Conservation (phyloP, 208 protist genomes). For the Trypanosoma boissoni region DNA sequence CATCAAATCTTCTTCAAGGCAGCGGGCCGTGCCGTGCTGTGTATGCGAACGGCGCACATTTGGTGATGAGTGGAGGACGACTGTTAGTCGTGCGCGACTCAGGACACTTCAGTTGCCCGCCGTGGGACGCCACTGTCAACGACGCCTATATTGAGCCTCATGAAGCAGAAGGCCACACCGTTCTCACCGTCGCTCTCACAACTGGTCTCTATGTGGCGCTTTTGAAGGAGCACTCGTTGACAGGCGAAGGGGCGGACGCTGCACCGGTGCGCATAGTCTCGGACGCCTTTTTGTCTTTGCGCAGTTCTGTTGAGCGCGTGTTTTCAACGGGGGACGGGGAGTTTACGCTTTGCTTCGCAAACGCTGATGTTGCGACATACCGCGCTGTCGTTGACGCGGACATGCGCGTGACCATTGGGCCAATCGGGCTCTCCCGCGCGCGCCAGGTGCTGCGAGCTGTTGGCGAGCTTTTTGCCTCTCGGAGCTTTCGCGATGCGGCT, state of each 20-base stretch:
- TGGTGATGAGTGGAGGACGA: conserved; percentile 25
- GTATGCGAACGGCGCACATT: conserved; percentile 23
- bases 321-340: conserved; percentile 25
- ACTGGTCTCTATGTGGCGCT: conserved; percentile 47
- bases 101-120: conserved; percentile 52
- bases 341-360: conserved; percentile 47
- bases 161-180: conserved; percentile 5
- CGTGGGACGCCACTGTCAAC: conserved; percentile 40
- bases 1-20: conserved; percentile 24
- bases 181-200: conserved; percentile 54
- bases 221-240: conserved; percentile 19
- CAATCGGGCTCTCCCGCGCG: conserved; percentile 1
- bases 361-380: conserved; percentile 53
- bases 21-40: conserved; percentile 2
- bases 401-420: conserved; percentile 20
- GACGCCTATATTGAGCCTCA: conserved; percentile 44
- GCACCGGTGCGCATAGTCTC: conserved; percentile 20
- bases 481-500: conserved; percentile 11
- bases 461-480: conserved; percentile 9
- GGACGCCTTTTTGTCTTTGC: conserved; percentile 30
- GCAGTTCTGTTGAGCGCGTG: conserved; percentile 43
- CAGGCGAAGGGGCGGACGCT: conserved; percentile 21
- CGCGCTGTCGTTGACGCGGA: conserved; percentile 17
- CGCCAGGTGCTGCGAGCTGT: conserved; percentile 24
- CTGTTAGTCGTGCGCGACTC: conserved; percentile 39